These are phyloP conservation scores for Verruconis gallopava DNA, from an alignment of 2,329 filamentous ascomycete species.

Conservation along the genomic window DNA sequence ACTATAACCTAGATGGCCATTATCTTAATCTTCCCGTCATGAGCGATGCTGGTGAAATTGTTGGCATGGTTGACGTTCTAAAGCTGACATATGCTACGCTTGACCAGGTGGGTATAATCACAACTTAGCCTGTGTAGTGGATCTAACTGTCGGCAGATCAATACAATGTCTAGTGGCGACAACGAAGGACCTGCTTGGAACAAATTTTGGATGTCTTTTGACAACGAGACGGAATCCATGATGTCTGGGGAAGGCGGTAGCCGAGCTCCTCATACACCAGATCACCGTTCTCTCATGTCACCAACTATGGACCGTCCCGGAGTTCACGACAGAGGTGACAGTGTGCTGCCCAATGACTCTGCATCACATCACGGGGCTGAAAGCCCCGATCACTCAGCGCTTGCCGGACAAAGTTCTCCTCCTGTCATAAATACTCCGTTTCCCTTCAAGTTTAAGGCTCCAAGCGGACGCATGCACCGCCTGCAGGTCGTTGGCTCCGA, in stretches of 20 bases:
- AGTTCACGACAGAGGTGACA: constrained; percentile 57
- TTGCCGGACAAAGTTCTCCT: constrained; percentile 44
- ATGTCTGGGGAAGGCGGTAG: constrained; percentile 82
- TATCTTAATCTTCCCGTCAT: constrained; percentile 97
- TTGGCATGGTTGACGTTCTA: constrained; percentile 97
- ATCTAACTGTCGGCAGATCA: constrained; percentile 40
- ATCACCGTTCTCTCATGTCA: constrained; percentile 66
- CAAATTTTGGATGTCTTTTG: constrained; percentile 96
- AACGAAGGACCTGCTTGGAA: constrained; percentile 97
- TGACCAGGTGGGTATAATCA: constrained; percentile 56
- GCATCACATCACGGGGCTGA: constrained; percentile 83
- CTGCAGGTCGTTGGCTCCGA: constrained; percentile 71
- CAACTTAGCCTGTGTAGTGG: neutral
- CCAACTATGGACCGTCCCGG: constrained; percentile 54
- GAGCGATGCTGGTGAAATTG: constrained; percentile 94
- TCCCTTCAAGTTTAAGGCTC: constrained; percentile 98
- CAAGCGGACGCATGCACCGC: constrained; percentile 84
- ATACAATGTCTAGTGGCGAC: constrained; percentile 80
- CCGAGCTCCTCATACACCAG: constrained; percentile 51
- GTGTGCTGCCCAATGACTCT: constrained; percentile 83
- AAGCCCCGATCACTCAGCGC: constrained; percentile 56
- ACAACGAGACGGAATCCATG: constrained; percentile 91
- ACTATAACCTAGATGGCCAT: constrained; percentile 60
- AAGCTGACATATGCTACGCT: constrained; percentile 97
- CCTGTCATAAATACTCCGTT: constrained; percentile 60